Evolutionary conservation across 768 basidiomycete species (phyloP).

Genomic region (Lanmaoa pseudosensibilis): DNA sequence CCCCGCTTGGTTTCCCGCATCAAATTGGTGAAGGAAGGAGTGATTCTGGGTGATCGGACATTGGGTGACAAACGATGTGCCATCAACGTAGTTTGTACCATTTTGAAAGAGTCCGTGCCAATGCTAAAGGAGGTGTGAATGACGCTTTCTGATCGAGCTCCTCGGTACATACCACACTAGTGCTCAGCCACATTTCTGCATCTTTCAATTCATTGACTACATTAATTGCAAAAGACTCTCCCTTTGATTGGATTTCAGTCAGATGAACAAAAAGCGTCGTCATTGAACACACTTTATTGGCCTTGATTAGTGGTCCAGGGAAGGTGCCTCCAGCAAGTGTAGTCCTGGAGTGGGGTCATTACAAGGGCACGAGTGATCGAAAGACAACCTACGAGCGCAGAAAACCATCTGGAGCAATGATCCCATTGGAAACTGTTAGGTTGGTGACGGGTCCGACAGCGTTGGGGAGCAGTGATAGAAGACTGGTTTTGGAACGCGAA

Average conservation of each 20-base stretch:
- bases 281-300: slow-evolving; percentile 31
- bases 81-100: slow-evolving; percentile 45
- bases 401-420: slow-evolving; percentile 52
- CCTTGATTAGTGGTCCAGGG: slow-evolving; percentile 46
- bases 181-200: slow-evolving; percentile 47
- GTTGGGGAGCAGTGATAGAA: neutral
- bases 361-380: neutral
- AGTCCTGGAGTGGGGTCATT: slow-evolving; percentile 10
- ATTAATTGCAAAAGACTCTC: slow-evolving; percentile 41
- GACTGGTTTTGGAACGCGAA: slow-evolving; percentile 6
- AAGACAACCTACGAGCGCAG: slow-evolving; percentile 38
- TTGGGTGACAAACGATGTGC: slow-evolving; percentile 39
- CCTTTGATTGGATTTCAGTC: slow-evolving; percentile 30
- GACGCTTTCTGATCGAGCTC: neutral
- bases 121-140: slow-evolving; percentile 37
- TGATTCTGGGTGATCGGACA: slow-evolving; percentile 31
- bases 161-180: slow-evolving; percentile 41
- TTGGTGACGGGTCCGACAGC: slow-evolving; percentile 23
- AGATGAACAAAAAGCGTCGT: neutral
- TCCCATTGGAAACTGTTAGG: slow-evolving; percentile 40
- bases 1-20: slow-evolving; percentile 23
- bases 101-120: slow-evolving; percentile 57
- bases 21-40: slow-evolving; percentile 27
- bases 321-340: slow-evolving; percentile 44
- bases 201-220: slow-evolving; percentile 48